Evolutionary conservation across 2,329 filamentous ascomycete species (phyloP), one percentile per base, ranked within the genome.

Genomic region (Microdochium paspali): DNA sequence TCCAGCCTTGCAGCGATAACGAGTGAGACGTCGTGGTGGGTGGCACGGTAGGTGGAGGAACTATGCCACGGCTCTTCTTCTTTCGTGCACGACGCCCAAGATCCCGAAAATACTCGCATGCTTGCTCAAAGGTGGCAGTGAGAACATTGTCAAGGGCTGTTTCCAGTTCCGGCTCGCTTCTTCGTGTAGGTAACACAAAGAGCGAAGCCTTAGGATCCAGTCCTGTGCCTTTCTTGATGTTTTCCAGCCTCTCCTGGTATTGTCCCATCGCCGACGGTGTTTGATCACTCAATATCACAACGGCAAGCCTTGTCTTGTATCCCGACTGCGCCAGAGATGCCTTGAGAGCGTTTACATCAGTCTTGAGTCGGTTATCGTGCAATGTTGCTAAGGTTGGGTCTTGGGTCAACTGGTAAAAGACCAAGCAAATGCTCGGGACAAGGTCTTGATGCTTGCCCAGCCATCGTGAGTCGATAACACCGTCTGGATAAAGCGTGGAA

Each of bases 51-150:
- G 90, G 89, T 44, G 85, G 82, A 10, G 90, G 90, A 13, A 86
- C 82, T 18, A 81, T 74, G 7, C 87, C 85, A 49, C 90, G 79
- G 44, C 86, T 85, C 55, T 87, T 85, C 71, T 97, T 97, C 62
- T 93, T 85, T 55, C 90, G 81, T 10, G 86, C 77, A 70, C 95
- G 91, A 50, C 95, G 90, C n/a, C 89, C 90, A 12, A 97, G 74
- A 57, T 98, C 91, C 43, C 90, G 78, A 63, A 97, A 97, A 65
- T 96, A 95, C 57, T 98, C 93, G 43, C 91, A 71, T 20, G 87
- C 82, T 20, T 82, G 73, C 1, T 83, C 80, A 50, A 91, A 89
- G 42, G 96, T 65, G 1, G 84, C 77, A 2, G 79, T 72, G 44
- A 96, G 72, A 35, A 95, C 78, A 46, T 79, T 85, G 47, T 84